Evolutionary conservation across 768 basidiomycete species (phyloP), one percentile per base, ranked within the genome.

Genomic region (Lentinula boryana): DNA sequence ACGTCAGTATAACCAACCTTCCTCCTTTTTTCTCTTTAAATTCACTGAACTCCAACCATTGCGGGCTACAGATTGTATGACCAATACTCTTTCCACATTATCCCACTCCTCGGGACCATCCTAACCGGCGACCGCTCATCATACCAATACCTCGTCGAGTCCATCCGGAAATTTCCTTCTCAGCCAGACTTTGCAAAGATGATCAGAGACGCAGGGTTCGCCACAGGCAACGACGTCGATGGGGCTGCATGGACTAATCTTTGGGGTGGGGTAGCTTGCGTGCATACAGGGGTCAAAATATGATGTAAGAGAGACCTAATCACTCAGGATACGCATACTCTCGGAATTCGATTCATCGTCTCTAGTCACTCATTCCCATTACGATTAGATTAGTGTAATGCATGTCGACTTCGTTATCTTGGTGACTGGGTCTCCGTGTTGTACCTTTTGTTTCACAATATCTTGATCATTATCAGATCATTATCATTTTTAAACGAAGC

Each of bases 101-200:
- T 99, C 68, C 97, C 97, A 2, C 78, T 96, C 18, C 75, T 99
- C 50, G 97, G 97, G n/a, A 96, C 94, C 18, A 91, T 99, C 65
- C 77, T 99, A n/a, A 92, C 95, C 9, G 91, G 91, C 0, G 96
- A 99, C 74, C 83, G 96, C 21, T 89, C 85, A 21, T 96, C 95
- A 5, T 99, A 99, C 72, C 95, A 98, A 71, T 98, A 99, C 72
- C 83, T 99, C 48, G 93, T 98, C 46, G 97, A 99, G 73, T 97
- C 95, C 10, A 98, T 99, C 67, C 89, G 94, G 44, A 86, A 84
- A 66, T 98, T 98, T 78, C 95, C 95, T 31, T 79, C 84, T 10
- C 95, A 97, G 71, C 76, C 83, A 7, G 87, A 91, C 60, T 98
- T 98, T 74, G 87, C 95, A 5, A 75, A 84, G 65, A 89, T 98